These are phyloP conservation scores for Pulveroboletus sp. DNA, from an alignment of 1,284 basidiomycete genomes.

Conservation along the genomic window DNA sequence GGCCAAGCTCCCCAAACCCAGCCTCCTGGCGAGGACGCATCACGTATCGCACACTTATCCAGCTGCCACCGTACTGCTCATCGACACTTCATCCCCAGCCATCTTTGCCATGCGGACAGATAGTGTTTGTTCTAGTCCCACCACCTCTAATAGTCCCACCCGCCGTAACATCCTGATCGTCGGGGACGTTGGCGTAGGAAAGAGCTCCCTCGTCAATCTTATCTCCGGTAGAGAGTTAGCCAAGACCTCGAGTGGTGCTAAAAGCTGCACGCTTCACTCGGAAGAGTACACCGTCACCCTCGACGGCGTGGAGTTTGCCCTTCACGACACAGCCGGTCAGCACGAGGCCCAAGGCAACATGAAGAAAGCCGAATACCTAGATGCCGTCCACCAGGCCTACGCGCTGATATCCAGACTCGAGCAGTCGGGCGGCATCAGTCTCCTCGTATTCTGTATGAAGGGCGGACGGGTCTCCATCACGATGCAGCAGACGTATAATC, in stretches of 20 bases:
- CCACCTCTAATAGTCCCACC: constrained; percentile 4
- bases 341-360: constrained; percentile 36
- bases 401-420: constrained; percentile 38
- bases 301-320: constrained; percentile 18
- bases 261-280: constrained; percentile 29
- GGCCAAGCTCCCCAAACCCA: constrained; percentile 1
- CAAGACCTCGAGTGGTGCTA: constrained; percentile 24
- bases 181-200: constrained; percentile 35
- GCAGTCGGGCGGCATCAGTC: constrained; percentile 35
- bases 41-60: constrained; percentile 1
- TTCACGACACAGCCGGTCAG: constrained; percentile 45
- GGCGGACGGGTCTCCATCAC: constrained; percentile 38
- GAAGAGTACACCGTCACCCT: constrained; percentile 16
- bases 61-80: neutral
- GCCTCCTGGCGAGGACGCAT: constrained; percentile 2
- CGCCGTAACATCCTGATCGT: constrained; percentile 33
- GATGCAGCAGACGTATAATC: constrained; percentile 35
- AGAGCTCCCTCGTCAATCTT: constrained; percentile 37
- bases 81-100: constrained; percentile 1
- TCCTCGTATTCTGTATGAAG: constrained; percentile 44
- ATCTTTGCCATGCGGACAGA: constrained; percentile 19
- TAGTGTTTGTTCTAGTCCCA: constrained; percentile 23
- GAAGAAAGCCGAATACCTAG: constrained; percentile 25
- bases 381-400: constrained; percentile 36
- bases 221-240: constrained; percentile 25